Conservation (phyloP, 345 rosid species). For the Cochlearia excelsa region DNA sequence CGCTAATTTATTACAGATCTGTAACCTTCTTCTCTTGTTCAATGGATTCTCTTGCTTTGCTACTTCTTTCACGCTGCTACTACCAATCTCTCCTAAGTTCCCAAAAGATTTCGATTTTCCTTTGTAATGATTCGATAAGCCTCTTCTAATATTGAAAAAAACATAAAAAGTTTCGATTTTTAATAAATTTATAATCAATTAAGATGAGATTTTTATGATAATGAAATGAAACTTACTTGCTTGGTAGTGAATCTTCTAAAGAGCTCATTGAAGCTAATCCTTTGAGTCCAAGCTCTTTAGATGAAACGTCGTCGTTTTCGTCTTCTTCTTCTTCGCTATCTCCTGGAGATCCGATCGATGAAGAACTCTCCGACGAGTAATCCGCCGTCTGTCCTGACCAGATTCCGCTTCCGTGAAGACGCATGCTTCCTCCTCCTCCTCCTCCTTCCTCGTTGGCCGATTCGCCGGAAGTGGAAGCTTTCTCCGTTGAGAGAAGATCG, state of each 20-base stretch:
- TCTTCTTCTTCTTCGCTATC: constrained; percentile 29
- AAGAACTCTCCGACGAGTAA: constrained; percentile 53
- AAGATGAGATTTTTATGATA: background rate
- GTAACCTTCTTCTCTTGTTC: constrained; percentile 65
- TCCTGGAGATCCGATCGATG: constrained; percentile 67
- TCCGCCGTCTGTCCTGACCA: constrained; percentile 36
- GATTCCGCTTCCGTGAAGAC: constrained; percentile 24
- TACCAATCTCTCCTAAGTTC: constrained; percentile 53
- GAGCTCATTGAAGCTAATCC: constrained; percentile 45
- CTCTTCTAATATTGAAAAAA: constrained; percentile 41
- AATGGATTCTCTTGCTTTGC: constrained; percentile 75
- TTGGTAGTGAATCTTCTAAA: constrained; percentile 60
- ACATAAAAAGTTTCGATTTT: background rate
- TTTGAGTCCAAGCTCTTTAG: constrained; percentile 16
- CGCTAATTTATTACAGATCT: constrained; percentile 52
- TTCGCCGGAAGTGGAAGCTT: constrained; percentile 17
- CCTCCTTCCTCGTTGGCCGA: too few species aligned
- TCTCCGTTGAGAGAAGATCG: constrained; percentile 33
- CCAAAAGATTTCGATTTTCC: constrained; percentile 90
- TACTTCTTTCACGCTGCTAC: constrained; percentile 51
- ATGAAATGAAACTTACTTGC: constrained; percentile 41
- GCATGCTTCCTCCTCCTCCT: too few species aligned
- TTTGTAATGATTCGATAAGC: constrained; percentile 69
- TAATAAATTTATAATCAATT: background rate
- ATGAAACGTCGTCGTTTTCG: constrained; percentile 41